phyloP scores from a whole-genome alignment of 2,329 filamentous ascomycete genomes.

The Daldinia eschscholtzii region DNA sequence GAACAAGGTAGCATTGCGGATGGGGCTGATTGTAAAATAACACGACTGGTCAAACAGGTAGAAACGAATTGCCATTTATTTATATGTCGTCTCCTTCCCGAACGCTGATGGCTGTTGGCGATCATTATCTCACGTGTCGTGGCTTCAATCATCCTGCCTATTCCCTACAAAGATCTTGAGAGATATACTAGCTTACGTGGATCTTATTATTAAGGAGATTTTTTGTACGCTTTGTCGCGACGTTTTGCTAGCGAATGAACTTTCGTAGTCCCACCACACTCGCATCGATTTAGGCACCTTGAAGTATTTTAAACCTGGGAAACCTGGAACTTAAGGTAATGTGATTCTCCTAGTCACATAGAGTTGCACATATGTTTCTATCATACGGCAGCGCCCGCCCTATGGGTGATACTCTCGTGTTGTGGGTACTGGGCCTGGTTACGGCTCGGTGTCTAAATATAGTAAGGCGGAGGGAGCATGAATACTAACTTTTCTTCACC shows the following conservation, averaged over 20 bases:
- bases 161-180: slow-evolving; percentile 16
- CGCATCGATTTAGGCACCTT: background rate
- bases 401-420: slow-evolving; percentile 5
- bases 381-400: slow-evolving; percentile 15
- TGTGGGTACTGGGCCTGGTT: slow-evolving; percentile 16
- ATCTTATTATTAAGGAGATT: slow-evolving; percentile 23
- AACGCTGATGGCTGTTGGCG: slow-evolving; percentile 21
- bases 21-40: slow-evolving; percentile 32
- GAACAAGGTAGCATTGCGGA: slow-evolving; percentile 36
- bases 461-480: slow-evolving; percentile 25
- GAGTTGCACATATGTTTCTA: slow-evolving; percentile 1
- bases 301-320: slow-evolving; percentile 17
- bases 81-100: slow-evolving; percentile 34
- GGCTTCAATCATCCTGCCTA: slow-evolving; percentile 28
- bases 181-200: slow-evolving; percentile 21
- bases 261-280: background rate
- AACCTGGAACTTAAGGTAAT: slow-evolving; percentile 11
- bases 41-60: slow-evolving; percentile 24
- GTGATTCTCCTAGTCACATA: slow-evolving; percentile 4
- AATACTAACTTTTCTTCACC: slow-evolving; percentile 13
- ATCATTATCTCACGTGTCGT: slow-evolving; percentile 36
- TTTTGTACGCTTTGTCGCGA: background rate
- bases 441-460: slow-evolving; percentile 41
- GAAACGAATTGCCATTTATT: slow-evolving; percentile 19
- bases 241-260: slow-evolving; percentile 23